Percentiles rank a stretch among this genome's conserved stretches.
phyloP scores from a whole-genome alignment of 352 stramenopile genomes.

The Pythium rishiriense region DNA sequence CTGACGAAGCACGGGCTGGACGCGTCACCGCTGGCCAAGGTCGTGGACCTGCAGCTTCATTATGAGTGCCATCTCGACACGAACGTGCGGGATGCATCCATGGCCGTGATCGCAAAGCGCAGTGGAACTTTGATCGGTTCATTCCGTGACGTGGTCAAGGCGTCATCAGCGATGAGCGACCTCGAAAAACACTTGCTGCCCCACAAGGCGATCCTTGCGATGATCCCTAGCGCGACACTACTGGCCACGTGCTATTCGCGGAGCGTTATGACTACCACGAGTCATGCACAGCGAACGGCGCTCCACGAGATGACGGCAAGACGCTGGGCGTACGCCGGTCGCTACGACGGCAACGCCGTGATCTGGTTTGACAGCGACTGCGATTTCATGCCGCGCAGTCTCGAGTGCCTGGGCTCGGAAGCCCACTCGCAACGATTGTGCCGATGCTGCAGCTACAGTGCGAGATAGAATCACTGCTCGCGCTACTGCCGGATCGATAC shows the following conservation, averaged over 20 bases:
- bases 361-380: slow-evolving; percentile 38
- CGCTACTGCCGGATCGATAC: slow-evolving; percentile 33
- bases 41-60: neutral
- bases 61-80: neutral
- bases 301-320: neutral
- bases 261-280: neutral
- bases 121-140: neutral
- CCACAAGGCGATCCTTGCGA: neutral
- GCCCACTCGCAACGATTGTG: neutral
- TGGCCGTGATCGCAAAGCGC: neutral
- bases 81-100: neutral
- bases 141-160: neutral
- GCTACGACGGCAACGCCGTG: too few relatives aligned
- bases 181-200: neutral
- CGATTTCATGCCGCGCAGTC: slow-evolving; percentile 31
- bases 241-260: neutral
- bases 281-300: neutral
- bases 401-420: slow-evolving; percentile 30
- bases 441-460: slow-evolving; percentile 30
- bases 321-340: slow-evolving; percentile 1
- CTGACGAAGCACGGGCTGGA: neutral
- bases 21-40: neutral
- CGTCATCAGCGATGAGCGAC: neutral
- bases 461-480: slow-evolving; percentile 37
- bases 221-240: neutral